Evolutionary conservation across 441 rosid genomes (phyloP), one percentile per base, ranked within the genome.

Genomic region (Corymbia calophylla): DNA sequence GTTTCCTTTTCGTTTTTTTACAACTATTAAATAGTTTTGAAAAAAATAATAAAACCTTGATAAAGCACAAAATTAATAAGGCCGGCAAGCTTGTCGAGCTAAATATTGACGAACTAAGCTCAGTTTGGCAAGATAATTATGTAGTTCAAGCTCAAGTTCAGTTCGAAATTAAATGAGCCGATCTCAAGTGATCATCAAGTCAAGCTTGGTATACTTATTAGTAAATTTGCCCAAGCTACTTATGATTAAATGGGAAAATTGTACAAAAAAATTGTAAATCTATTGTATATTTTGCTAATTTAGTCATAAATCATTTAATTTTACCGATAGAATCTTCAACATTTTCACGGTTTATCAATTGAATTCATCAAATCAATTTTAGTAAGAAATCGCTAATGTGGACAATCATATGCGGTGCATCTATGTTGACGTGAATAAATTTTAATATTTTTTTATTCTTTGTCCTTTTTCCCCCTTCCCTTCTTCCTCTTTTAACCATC

Each of bases 321-420:
- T 58, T 58, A 58, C 0, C 1, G 25, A 58, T 58, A 23, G 17
- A 58, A 58, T 58, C 14, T 0, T 58, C 14, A 58, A 58, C 10
- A 23, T 58, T 58, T 58, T 58, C 10, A 58, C 1, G 25, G 9
- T 58, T 23, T 58, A 8, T 0, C 29, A 58, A 25, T 58, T 58
- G 25, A 58, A 4, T 58, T 13, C 0, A 58, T 58, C 14, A 10
- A 23, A 1, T 1, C 0, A 58, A 58, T 58, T 58, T 23, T 25
- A 29, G 62, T 25, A 0, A 23, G 25, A 58, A 58, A 58, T 56
- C 12, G 2, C 25, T 25, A 9, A 58, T 39, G 0, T 25, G 25
- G 0, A 58, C 10, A 13, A 0, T 58, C 62, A 27, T 58, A 58
- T 23, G n/a, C 5, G 6, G 1, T 0, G 1, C 25, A 58, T 12